Conservation (phyloP, 140 eudicot species). For the Anethum foeniculum region DNA sequence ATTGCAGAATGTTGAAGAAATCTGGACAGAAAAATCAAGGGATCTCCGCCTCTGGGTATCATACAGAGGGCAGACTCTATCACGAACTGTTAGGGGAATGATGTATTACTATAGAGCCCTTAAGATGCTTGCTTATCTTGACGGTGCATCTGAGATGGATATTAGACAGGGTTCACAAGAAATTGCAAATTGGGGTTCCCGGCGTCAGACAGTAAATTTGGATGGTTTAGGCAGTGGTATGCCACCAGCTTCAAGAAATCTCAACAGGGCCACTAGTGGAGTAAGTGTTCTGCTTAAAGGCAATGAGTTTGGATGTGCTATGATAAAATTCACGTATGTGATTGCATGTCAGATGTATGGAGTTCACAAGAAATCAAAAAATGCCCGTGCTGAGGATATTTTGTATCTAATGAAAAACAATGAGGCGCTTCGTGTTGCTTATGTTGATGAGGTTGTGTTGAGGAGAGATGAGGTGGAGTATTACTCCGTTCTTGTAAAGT, state of each 20-base stretch:
- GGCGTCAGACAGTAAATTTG: slow-evolving; percentile 16
- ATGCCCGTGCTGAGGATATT: slow-evolving; percentile 77
- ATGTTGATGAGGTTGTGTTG: slow-evolving; percentile 67
- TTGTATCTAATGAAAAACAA: slow-evolving; percentile 64
- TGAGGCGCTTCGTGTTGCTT: slow-evolving; percentile 93
- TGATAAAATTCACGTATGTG: slow-evolving; percentile 78
- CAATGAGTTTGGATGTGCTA: slow-evolving; percentile 57
- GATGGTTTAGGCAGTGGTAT: slow-evolving; percentile 18
- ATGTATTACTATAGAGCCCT: slow-evolving; percentile 93
- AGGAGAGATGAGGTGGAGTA: slow-evolving; percentile 61
- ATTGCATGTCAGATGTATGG: slow-evolving; percentile 94
- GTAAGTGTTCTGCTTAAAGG: slow-evolving; percentile 47
- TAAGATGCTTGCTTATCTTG: slow-evolving; percentile 76
- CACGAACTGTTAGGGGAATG: slow-evolving; percentile 95
- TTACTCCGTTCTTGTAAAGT: slow-evolving; percentile 79
- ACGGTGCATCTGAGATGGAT: slow-evolving; percentile 75
- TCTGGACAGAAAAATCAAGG: slow-evolving; percentile 46
- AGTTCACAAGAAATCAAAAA: slow-evolving; percentile 53
- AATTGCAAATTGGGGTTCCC: slow-evolving; percentile 30
- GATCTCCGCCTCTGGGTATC: slow-evolving; percentile 92
- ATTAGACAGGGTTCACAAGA: slow-evolving; percentile 55
- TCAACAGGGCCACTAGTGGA: slow-evolving; percentile 41
- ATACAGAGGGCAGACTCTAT: slow-evolving; percentile 79
- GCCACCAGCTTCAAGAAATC: slow-evolving; percentile 36
- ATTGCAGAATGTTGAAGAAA: slow-evolving; percentile 53